phyloP scores from a whole-genome alignment of 169 alveolate genomes.

The Perkinsus marinus region DNA sequence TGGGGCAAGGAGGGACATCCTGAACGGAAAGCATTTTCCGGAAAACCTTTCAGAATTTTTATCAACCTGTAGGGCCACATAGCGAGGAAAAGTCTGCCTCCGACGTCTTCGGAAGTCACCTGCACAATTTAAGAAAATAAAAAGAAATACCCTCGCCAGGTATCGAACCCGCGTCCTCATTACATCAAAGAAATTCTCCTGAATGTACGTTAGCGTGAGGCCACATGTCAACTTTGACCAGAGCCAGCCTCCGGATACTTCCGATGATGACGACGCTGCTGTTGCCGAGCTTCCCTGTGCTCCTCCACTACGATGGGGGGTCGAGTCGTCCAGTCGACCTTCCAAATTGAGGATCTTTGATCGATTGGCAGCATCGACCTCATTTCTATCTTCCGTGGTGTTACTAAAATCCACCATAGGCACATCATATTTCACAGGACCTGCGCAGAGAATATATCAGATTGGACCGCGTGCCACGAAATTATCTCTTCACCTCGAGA shows the following conservation, averaged over 20 bases:
- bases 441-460: background rate
- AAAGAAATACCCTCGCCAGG: background rate
- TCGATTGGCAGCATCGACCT: background rate
- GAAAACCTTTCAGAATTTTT: background rate
- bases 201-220: background rate
- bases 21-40: background rate
- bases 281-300: background rate
- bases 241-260: background rate
- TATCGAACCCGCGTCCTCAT: background rate
- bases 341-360: background rate
- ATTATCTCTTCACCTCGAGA: background rate
- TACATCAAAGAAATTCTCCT: background rate
- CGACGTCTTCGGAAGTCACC: background rate
- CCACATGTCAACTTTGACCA: background rate
- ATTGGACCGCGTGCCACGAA: background rate
- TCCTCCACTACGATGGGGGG: background rate
- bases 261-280: background rate
- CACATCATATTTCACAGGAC: background rate
- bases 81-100: background rate
- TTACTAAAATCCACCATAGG: background rate
- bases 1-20: background rate
- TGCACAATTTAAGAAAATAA: background rate
- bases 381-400: background rate
- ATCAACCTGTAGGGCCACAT: background rate
- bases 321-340: background rate